A percentile compares a stretch with the other conserved stretches of the same genome.
phyloP scores from a whole-genome alignment of 495 filamentous ascomycete genomes.

The Talaromyces stipitatus region DNA sequence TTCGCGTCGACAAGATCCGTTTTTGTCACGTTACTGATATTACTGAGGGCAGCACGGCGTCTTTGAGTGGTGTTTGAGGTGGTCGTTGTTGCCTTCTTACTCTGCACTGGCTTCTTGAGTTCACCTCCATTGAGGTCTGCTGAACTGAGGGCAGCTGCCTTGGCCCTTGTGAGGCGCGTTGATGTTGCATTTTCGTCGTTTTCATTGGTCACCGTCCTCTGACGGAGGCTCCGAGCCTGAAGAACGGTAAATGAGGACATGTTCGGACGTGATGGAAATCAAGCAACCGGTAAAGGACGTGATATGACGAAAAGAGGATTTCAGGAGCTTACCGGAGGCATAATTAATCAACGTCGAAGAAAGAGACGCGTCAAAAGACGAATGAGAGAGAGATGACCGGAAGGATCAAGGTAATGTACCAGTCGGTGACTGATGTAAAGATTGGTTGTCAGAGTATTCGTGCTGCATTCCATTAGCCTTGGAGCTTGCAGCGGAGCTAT shows the following conservation, averaged over 20 bases:
- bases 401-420: constrained; percentile 1
- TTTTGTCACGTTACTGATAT: constrained; percentile 93
- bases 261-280: not conserved
- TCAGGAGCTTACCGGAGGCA: constrained; percentile 38
- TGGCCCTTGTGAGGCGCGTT: constrained; percentile 84
- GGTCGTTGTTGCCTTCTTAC: constrained; percentile 62
- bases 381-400: constrained; percentile 16
- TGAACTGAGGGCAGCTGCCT: constrained; percentile 65
- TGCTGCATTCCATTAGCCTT: constrained; percentile 33
- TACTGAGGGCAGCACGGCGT: constrained; percentile 74
- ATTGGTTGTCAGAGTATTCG: constrained; percentile 11
- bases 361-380: constrained; percentile 21
- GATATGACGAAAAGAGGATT: constrained; percentile 8
- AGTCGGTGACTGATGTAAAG: not conserved
- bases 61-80: constrained; percentile 40
- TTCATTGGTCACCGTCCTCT: constrained; percentile 72
- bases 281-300: not conserved
- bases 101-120: constrained; percentile 65
- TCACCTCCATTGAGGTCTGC: constrained; percentile 42
- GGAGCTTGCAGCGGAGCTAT: not conserved
- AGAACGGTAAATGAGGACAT: constrained; percentile 8
- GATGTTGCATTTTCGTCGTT: constrained; percentile 84
- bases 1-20: constrained; percentile 52
- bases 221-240: constrained; percentile 50
- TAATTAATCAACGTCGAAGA: constrained; percentile 16